Evolutionary conservation across 257 asterid species (phyloP), one percentile per base, ranked within the genome.

Genomic region (Catharanthus roseus): DNA sequence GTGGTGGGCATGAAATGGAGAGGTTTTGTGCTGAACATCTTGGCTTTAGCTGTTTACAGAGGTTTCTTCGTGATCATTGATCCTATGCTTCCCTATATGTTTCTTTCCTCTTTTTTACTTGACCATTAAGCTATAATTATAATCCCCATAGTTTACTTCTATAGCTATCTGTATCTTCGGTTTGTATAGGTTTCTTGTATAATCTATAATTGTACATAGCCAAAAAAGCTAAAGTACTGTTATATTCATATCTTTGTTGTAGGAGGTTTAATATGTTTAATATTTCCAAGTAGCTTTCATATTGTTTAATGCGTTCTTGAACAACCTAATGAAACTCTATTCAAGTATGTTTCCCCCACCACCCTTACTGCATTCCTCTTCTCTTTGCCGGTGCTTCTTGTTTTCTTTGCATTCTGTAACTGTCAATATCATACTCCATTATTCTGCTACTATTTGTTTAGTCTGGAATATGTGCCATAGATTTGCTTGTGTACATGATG

Each of bases 21-120:
- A 86, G 75, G 85, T 93, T 73, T 79, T 93, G 98, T 62, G 97
- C 96, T 0, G 96, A 93, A 74, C 84, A 88, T 83, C 81, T 93
- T 60, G 98, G 98, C 1, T 89, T 93, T 74, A 90, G 81, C 79
- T 90, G 98, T 81, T 82, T 93, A 66, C 97, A 90, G 84, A 86
- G 96, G 87, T 93, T 93, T 79, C 98, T 93, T 68, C 86, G 87
- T 2, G 98, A 90, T 74, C 88, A 90, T 58, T 92, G 78, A 83
- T 65, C 62, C 49, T 69, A 7, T 38, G 24, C 62, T 38, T 61
- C 24, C 16, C 36, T 18, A 8, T 5, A 49, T 68, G 60, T 1
- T 19, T 29, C 45, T 28, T 67, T 18, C 45, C 21, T 24, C 16
- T 38, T 38, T 8, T 3, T 38, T 8, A 38, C 2, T 41, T 38